Conservation (phyloP, 2,329 filamentous ascomycete species). For the Pseudopyricularia javanii region DNA sequence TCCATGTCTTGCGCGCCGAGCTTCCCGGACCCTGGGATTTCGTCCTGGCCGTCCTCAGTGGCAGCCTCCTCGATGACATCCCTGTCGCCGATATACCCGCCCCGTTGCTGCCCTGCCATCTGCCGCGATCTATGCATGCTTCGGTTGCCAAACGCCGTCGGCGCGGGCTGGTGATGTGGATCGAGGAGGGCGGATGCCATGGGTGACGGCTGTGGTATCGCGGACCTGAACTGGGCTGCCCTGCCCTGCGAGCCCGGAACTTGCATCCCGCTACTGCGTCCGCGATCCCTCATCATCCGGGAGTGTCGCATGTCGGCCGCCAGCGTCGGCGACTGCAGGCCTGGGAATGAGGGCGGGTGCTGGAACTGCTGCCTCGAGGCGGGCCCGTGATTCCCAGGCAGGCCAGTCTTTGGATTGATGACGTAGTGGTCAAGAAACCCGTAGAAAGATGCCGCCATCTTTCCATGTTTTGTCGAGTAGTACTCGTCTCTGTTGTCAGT, state of each 20-base stretch:
- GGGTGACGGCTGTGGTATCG: conserved; percentile 42
- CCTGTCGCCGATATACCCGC: conserved; percentile 31
- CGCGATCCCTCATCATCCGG: conserved; percentile 31
- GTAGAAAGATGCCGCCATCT: conserved; percentile 96
- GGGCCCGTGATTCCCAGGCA: conserved; percentile 47
- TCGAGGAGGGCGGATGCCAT: conserved; percentile 65
- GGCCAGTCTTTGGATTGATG: conserved; percentile 56
- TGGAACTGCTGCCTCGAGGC: conserved; percentile 51
- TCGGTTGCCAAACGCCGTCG: conserved; percentile 28
- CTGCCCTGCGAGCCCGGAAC: conserved; percentile 21
- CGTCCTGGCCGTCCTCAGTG: conserved; percentile 29
- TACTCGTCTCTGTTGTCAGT: conserved; percentile 80
- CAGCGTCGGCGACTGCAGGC: conserved; percentile 49
- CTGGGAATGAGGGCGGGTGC: conserved; percentile 64
- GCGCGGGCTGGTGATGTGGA: conserved; percentile 59
- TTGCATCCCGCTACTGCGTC: conserved; percentile 26
- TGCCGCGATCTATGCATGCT: conserved; percentile 34
- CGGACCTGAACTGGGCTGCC: conserved; percentile 29
- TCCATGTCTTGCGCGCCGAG: conserved; percentile 50
- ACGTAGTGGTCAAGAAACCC: conserved; percentile 91
- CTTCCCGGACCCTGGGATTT: conserved; percentile 19
- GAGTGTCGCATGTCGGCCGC: conserved; percentile 44
- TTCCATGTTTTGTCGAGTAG: conserved; percentile 88
- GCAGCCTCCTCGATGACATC: conserved; percentile 43
- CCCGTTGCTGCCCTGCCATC: conserved; percentile 15